Conservation (phyloP, 2,329 filamentous ascomycete genomes). For the Ceratocystiopsis brevicomis region DNA sequence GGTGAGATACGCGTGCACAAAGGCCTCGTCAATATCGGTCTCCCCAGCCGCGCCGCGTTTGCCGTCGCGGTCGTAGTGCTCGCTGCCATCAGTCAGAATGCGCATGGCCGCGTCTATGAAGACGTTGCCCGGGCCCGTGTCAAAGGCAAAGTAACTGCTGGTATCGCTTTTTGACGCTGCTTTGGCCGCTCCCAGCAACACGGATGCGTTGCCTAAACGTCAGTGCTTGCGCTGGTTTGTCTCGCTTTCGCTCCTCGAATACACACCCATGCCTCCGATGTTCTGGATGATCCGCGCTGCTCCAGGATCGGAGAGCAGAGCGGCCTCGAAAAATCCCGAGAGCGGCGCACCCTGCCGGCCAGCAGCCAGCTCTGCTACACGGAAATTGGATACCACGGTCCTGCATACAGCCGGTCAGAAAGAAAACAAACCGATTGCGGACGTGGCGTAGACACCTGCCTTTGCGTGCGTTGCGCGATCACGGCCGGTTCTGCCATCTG, state of each 20-base stretch:
- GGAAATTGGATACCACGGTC: conserved; percentile 39
- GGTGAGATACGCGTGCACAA: conserved; percentile 31
- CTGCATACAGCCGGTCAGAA: conserved; percentile 16
- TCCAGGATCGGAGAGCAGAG: conserved; percentile 35
- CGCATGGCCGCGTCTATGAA: conserved; percentile 38
- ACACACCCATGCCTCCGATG: conserved; percentile 33
- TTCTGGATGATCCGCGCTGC: conserved; percentile 41
- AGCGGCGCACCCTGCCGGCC: conserved; percentile 35
- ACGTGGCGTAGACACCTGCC: no score
- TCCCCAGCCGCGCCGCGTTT: conserved; percentile 28
- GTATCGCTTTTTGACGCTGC: conserved; percentile 11
- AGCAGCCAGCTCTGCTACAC: conserved; percentile 35
- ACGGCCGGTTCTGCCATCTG: conserved; percentile 39
- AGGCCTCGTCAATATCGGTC: conserved; percentile 22
- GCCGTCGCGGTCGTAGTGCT: conserved; percentile 32
- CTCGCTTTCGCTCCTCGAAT: no score
- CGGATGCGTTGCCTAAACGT: no score
- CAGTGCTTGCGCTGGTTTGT: no score
- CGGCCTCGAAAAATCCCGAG: conserved; percentile 36
- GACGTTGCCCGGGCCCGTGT: conserved; percentile 36
- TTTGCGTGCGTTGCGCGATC: conserved; percentile 30
- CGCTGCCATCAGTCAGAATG: conserved; percentile 29
- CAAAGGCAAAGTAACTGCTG: conserved; percentile 23
- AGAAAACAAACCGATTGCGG: no score
- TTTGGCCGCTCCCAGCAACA: conserved; percentile 8